Base-by-base conservation (phyloP, 768 basidiomycete genomes). In the Nidularia pulvinata region DNA sequence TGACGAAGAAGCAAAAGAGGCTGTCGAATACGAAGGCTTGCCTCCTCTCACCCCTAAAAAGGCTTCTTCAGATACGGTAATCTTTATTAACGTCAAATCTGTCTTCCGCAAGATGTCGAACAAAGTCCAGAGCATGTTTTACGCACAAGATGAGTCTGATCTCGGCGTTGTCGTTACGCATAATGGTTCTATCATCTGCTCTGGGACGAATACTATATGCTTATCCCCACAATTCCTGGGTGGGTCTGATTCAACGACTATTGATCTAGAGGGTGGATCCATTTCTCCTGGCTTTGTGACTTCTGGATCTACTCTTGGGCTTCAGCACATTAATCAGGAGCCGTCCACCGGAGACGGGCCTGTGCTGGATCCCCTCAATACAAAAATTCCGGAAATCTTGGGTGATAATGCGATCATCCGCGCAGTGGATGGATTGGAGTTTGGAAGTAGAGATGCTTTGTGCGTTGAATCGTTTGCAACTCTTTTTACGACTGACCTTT, bases 281-380 rank as follows among this genome's bases (percentile, higher is more conserved):
- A 65, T 89, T 14, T 67, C 72, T 0, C 84, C 84, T 11, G 90
- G 86, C 0, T 65, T 91, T 34, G 80, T 83, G 13, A 81, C 84
- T 2, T 85, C 82, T 58, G 91, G 90, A 2, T 71, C 83, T 6
- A 61, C 71, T 1, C 61, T 95, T 5, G 92, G 91, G 2, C 64
- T 92, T 35, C 77, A 79, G 52, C 89, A 92, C 63, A 93, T 94
- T 57, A 58, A 67, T 0, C 61, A 71, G 19, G 92, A 94, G 63
- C 53, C 75, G 2, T 82, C 82, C 5, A 92, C 92, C 2, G 73
- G 72, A 34, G 91, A 93, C 59, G 91, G 91, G 1, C 45, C 61
- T 13, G 80, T 84, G 1, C 73, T 76, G 6, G 86, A 86, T 57
- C 78, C 82, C 14, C 67, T 85, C 50, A 63, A 57, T 5, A 55